Evolutionary conservation across 805 yeast species (phyloP), one percentile per base, ranked within the genome.

Genomic region (Debaryomyces tyrocola): DNA sequence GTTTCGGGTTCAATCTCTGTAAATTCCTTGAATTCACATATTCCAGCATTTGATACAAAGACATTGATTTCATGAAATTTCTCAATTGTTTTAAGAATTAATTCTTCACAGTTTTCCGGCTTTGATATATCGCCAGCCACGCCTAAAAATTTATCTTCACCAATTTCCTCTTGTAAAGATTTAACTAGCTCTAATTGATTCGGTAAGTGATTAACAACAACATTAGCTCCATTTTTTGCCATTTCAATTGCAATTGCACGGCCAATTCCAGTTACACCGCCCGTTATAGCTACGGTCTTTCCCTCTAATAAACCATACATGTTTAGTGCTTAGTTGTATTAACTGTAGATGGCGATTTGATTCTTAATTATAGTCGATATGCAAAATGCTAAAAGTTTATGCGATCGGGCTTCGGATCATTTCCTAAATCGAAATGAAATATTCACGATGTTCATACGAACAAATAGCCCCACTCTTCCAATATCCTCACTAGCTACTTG

Each of bases 251-350:
- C 79, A 41, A 74, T 69, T 33, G 70, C 75, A 24, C 70, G 56
- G 5, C 79, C 80, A 31, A 75, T 74, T 6, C 80, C 79, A 9
- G 76, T 69, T 39, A 73, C 69, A 36, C 73, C 79, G 5, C 80
- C 79, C 0, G 79, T 75, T 35, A 75, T 60, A 12, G 67, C 67
- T 2, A 68, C 74, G 7, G 64, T 64, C 52, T 73, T 70, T 4
- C 68, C 68, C 40, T 58, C 43, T 12, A 68, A 64, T 40, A 59
- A 24, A 5, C 27, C 27, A 24, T 6, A 6, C 27, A 24, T 24
- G 5, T 24, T 24, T 24, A 24, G 2, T 24, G 27, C 27, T 24
- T 17, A 17, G 18, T 24, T 24, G 2, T 24, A 24, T 3, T 24
- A 21, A 24, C 10, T 7, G 27, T 24, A 24, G 27, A 24, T 7